Conservation (phyloP, 805 yeast species). For the Ogataea dorogensis region DNA sequence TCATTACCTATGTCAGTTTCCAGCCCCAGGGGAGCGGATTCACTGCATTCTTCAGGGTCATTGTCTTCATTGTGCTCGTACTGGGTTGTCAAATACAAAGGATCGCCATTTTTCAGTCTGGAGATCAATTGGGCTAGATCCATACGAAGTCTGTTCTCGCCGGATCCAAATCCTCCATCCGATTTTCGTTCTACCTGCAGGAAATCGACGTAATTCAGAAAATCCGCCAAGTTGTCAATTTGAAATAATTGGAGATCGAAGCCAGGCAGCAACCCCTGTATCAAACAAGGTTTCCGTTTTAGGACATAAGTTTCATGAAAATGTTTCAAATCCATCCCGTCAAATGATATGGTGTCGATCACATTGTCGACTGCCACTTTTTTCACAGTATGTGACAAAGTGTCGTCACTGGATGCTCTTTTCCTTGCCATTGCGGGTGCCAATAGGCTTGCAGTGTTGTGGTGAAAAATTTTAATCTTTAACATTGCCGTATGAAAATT, state of each 20-base stretch:
- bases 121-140: conserved; percentile 47
- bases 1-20: conserved; percentile 8
- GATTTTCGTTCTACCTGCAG: conserved; percentile 59
- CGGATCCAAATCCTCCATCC: conserved; percentile 68
- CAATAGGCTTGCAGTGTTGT: background rate
- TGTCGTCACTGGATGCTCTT: conserved; percentile 1
- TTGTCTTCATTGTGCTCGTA: conserved; percentile 49
- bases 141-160: conserved; percentile 52
- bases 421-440: conserved; percentile 1
- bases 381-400: background rate
- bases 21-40: too few relatives aligned
- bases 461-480: conserved; percentile 3
- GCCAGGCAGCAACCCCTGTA: conserved; percentile 38
- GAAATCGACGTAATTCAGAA: conserved; percentile 28
- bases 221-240: conserved; percentile 36
- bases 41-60: conserved; percentile 26
- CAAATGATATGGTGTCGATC: conserved; percentile 10
- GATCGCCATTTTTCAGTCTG: conserved; percentile 42
- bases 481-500: background rate
- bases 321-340: conserved; percentile 18
- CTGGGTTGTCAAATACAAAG: conserved; percentile 67
- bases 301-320: conserved; percentile 43
- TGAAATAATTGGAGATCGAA: conserved; percentile 36
- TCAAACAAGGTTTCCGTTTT: conserved; percentile 50
- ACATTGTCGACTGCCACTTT: background rate